Conservation (phyloP, 768 basidiomycete genomes). For the Dentipellis fragilis region DNA sequence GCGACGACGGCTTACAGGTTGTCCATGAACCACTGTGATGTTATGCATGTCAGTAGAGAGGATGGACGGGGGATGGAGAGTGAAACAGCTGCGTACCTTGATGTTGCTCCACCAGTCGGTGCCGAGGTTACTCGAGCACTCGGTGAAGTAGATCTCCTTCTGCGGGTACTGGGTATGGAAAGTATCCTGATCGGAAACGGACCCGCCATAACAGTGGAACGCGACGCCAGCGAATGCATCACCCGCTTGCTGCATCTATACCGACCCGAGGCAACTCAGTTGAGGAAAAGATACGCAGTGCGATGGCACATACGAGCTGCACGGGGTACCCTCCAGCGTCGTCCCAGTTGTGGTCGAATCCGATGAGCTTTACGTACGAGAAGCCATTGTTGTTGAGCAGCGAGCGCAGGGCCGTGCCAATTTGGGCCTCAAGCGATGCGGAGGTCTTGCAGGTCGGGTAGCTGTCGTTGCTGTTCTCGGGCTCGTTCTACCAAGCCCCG, state of each 20-base stretch:
- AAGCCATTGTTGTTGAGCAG: conserved; percentile 51
- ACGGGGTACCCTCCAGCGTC: conserved; percentile 55
- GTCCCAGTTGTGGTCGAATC: conserved; percentile 67
- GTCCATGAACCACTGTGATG: conserved; percentile 53
- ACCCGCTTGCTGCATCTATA: conserved; percentile 47
- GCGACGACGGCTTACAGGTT: conserved; percentile 33
- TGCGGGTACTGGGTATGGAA: conserved; percentile 47
- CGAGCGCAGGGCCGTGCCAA: conserved; percentile 41
- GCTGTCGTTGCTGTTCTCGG: conserved; percentile 28
- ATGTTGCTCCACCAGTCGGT: conserved; percentile 76
- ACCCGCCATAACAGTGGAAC: conserved; percentile 66
- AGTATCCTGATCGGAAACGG: conserved; percentile 38
- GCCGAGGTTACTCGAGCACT: conserved; percentile 57
- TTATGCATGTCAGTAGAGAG: neutral
- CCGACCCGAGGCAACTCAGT: neutral
- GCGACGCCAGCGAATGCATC: conserved; percentile 53
- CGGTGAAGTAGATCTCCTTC: conserved; percentile 49
- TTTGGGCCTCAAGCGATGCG: conserved; percentile 38
- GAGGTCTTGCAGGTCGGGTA: conserved; percentile 54
- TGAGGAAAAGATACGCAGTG: neutral
- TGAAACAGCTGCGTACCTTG: conserved; percentile 39
- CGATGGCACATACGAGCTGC: conserved; percentile 30
- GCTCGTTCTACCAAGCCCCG: conserved; percentile 31
- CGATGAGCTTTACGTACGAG: conserved; percentile 44
- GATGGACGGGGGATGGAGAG: neutral